A percentile compares a stretch with the other conserved stretches of the same genome.
These are phyloP conservation scores for Eragrostis curvula DNA, from an alignment of 176 grass and related monocot genomes.

Conservation along the genomic window DNA sequence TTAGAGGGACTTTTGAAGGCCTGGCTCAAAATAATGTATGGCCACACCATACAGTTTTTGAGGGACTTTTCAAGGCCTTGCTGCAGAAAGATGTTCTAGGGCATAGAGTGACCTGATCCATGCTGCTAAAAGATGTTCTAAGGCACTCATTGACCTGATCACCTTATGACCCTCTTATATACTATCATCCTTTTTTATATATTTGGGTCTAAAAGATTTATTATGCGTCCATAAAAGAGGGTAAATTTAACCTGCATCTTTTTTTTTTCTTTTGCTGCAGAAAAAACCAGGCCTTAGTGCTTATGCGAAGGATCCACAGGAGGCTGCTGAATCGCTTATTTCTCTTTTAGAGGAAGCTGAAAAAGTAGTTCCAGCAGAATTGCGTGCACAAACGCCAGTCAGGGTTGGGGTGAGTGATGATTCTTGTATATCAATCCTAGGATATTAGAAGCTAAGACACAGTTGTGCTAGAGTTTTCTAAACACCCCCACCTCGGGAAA, in stretches of 20 bases:
- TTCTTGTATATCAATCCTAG: conserved; percentile 25
- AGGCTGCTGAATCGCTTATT: conserved; percentile 90
- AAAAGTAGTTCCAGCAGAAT: conserved; percentile 69
- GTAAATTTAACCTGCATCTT: conserved; percentile 18
- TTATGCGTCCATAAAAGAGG: background rate
- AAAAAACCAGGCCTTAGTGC: conserved; percentile 80
- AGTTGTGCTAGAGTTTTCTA: background rate
- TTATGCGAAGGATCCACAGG: conserved; percentile 74
- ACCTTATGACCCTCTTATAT: conserved; percentile 12
- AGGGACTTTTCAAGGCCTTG: conserved; percentile 3
- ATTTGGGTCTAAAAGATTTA: conserved; percentile 22
- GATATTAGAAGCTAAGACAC: conserved; percentile 10
- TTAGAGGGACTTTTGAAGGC: conserved; percentile 9
- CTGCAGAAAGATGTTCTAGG: conserved; percentile 5
- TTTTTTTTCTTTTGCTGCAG: conserved; percentile 48
- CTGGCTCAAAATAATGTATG: conserved; percentile 5
- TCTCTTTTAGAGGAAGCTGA: conserved; percentile 85
- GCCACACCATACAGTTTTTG: conserved; percentile 7
- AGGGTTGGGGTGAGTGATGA: conserved; percentile 83
- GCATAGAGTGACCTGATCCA: too few relatives aligned
- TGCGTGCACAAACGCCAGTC: conserved; percentile 81
- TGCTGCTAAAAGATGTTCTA: background rate
- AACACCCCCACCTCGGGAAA: background rate
- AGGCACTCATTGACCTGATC: conserved; percentile 2
- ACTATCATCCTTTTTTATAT: conserved; percentile 18